phyloP scores from a whole-genome alignment of 108 stramenopile species.

The Skeletonema tropicum region DNA sequence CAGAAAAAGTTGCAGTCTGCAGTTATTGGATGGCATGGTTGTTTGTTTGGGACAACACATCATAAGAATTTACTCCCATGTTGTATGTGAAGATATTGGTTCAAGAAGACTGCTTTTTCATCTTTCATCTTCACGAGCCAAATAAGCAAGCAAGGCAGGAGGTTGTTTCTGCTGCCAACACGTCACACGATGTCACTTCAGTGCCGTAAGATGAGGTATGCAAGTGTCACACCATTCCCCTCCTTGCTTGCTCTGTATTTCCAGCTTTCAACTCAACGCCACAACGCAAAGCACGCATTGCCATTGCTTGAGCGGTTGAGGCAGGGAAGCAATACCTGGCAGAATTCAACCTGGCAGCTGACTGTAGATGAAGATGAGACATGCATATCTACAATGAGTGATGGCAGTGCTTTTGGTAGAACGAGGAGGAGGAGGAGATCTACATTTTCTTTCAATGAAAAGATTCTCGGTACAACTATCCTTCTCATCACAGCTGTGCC shows the following conservation, averaged over 20 bases:
- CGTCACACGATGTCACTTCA: background rate
- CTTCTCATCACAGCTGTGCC: conserved; percentile 2
- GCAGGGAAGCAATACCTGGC: no score
- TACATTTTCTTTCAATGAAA: background rate
- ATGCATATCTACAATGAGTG: background rate
- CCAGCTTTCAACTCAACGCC: no score
- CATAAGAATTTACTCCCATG: no score
- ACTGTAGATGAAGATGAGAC: background rate
- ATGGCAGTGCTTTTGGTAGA: background rate
- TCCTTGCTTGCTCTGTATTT: no score
- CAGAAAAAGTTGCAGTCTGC: background rate
- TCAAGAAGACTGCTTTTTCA: no score
- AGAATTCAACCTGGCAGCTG: no score
- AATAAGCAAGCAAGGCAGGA: no score
- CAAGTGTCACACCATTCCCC: background rate
- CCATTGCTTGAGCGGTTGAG: no score
- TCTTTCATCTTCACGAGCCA: no score
- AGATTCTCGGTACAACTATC: background rate
- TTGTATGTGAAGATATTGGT: no score
- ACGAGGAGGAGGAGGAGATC: background rate
- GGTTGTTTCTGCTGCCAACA: background rate
- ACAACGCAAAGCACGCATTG: no score
- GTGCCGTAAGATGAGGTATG: background rate
- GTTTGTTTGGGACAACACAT: background rate
- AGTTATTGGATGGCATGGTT: background rate